Evolutionary conservation across 331 rosid genomes (phyloP).

Genomic region (Pyrus hybrid): DNA sequence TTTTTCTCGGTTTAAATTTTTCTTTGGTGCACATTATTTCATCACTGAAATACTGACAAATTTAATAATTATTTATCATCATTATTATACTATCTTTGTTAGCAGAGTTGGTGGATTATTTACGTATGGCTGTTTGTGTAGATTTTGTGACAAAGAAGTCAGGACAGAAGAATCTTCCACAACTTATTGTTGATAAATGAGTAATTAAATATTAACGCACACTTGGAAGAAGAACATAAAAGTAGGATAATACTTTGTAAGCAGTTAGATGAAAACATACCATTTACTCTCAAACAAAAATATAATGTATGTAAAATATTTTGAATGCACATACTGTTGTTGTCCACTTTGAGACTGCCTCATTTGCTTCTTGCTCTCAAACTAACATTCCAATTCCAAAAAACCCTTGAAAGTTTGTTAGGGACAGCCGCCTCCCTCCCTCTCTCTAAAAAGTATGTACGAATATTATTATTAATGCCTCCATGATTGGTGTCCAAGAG

Average conservation of each 20-base stretch:
- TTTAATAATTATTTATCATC: neutral
- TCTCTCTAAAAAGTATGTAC: neutral
- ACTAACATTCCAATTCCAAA: neutral
- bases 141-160: neutral
- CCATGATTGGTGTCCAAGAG: neutral
- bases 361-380: neutral
- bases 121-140: neutral
- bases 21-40: too few relatives aligned
- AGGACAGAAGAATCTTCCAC: neutral
- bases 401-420: conserved; percentile 6
- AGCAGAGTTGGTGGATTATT: neutral
- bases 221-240: neutral
- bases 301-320: too few relatives aligned
- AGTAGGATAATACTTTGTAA: neutral
- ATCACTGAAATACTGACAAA: too few relatives aligned
- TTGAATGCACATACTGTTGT: neutral
- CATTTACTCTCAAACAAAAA: neutral
- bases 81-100: neutral
- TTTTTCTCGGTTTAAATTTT: neutral
- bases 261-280: too few relatives aligned
- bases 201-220: neutral
- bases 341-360: neutral
- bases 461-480: neutral
- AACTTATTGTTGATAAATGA: neutral
- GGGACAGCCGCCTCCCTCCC: neutral